These are phyloP conservation scores for Candida anglica DNA, from an alignment of 805 yeast genomes.

Conservation along the genomic window DNA sequence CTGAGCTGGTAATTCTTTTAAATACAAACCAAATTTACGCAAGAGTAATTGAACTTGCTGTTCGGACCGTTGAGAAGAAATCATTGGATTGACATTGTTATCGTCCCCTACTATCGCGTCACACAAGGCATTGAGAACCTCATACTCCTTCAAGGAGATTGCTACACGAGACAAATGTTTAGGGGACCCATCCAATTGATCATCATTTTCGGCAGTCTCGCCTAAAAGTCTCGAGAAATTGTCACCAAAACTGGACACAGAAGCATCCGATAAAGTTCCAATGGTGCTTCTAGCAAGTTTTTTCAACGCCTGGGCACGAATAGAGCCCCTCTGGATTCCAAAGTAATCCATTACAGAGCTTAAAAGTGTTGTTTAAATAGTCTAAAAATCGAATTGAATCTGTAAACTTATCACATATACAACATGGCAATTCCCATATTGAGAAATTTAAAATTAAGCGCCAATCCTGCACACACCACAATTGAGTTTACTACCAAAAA, in stretches of 20 bases:
- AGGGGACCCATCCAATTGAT: background rate
- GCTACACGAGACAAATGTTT: slow-evolving; percentile 29
- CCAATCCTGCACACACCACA: too few relatives aligned
- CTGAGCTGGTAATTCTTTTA: slow-evolving; percentile 43
- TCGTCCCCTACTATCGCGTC: too few relatives aligned
- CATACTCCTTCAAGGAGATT: slow-evolving; percentile 49
- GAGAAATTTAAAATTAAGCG: too few relatives aligned
- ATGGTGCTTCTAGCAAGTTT: slow-evolving; percentile 34
- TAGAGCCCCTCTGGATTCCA: slow-evolving; percentile 34
- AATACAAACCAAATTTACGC: slow-evolving; percentile 43
- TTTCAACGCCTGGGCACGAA: slow-evolving; percentile 35
- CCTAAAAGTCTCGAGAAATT: slow-evolving; percentile 18
- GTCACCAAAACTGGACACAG: background rate
- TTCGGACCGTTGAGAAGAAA: slow-evolving; percentile 21
- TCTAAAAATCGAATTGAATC: background rate
- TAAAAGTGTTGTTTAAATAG: background rate
- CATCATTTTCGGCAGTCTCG: slow-evolving; percentile 6
- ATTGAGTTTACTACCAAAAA: too few relatives aligned
- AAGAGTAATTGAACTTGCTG: slow-evolving; percentile 40
- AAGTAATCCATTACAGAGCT: slow-evolving; percentile 28
- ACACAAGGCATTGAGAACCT: slow-evolving; percentile 55
- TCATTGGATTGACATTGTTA: too few relatives aligned
- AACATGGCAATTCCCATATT: too few relatives aligned
- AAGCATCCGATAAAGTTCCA: slow-evolving; percentile 14
- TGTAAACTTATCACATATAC: too few relatives aligned